Evolutionary conservation across 176 grass and related monocot genomes (phyloP).

Genomic region (Avena atlantica): DNA sequence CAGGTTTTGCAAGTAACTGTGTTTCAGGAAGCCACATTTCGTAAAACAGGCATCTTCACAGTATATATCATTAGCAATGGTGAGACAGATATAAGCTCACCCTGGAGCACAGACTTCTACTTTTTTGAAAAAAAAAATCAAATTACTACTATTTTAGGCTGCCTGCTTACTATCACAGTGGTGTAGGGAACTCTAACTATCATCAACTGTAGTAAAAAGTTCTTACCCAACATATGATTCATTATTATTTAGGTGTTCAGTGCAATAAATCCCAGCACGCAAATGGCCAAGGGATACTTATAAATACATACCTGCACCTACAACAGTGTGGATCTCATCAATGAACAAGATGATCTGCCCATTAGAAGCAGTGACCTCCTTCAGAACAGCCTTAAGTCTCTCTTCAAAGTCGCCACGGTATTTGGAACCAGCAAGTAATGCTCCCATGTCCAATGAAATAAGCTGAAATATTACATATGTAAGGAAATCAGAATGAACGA

Average conservation of each 20-base stretch:
- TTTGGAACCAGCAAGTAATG: slow-evolving; percentile 91
- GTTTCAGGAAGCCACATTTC: background rate
- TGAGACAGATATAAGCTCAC: background rate
- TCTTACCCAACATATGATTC: background rate
- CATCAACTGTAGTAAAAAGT: background rate
- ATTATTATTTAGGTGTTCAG: background rate
- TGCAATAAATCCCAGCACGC: slow-evolving; percentile 8
- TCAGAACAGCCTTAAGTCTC: slow-evolving; percentile 92
- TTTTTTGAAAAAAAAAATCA: background rate
- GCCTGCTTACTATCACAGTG: background rate
- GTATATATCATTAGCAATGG: background rate
- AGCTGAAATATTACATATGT: slow-evolving; percentile 57
- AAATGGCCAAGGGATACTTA: background rate
- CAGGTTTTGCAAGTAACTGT: background rate
- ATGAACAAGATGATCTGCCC: slow-evolving; percentile 97
- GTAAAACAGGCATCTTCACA: slow-evolving; percentile 1
- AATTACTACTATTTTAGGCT: slow-evolving; percentile 16
- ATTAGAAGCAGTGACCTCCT: slow-evolving; percentile 92
- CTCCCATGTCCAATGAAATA: slow-evolving; percentile 96
- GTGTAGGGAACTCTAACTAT: background rate
- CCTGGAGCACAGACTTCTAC: slow-evolving; percentile 9
- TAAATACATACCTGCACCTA: slow-evolving; percentile 83
- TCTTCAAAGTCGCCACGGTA: slow-evolving; percentile 90
- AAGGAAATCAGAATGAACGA: slow-evolving; percentile 32
- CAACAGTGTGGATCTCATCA: slow-evolving; percentile 97